Evolutionary conservation across 495 filamentous ascomycete genomes (phyloP).

Genomic region (Neurospora tetraspora): DNA sequence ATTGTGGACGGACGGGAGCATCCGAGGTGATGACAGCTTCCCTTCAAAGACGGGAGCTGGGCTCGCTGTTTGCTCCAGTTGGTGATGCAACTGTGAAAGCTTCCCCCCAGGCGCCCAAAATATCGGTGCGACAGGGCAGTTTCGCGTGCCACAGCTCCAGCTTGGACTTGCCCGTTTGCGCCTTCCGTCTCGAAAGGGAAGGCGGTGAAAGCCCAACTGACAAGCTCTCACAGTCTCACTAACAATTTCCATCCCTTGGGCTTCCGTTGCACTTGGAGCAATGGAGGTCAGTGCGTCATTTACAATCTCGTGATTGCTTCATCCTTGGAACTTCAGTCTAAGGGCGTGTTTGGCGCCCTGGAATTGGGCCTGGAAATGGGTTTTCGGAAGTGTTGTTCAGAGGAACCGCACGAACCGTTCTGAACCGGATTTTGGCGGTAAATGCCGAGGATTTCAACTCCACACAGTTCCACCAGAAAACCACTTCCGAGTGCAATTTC

Average conservation of each 20-base stretch:
- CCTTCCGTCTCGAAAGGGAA: background rate
- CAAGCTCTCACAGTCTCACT: background rate
- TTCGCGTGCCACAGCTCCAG: background rate
- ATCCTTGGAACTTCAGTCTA: background rate
- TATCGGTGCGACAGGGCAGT: conserved; percentile 2
- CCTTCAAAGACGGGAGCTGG: background rate
- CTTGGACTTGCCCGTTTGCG: background rate
- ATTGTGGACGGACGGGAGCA: background rate
- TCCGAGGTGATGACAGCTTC: background rate
- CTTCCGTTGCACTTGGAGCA: background rate
- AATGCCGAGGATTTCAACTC: no score
- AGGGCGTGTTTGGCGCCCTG: no score
- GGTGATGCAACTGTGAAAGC: background rate
- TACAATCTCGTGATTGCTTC: background rate
- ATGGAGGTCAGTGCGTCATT: background rate
- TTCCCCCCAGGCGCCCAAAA: background rate
- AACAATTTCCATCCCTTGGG: background rate
- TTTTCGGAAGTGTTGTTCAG: no score
- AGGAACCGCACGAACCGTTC: no score
- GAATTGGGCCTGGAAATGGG: no score
- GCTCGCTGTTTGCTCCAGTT: background rate
- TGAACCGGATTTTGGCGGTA: no score
- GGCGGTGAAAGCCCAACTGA: background rate
- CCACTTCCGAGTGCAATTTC: no score
- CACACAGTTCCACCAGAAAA: no score